These are phyloP conservation scores for Chytridium lagenaria DNA, from an alignment of 371 early-diverging fungal genomes.

Conservation along the genomic window DNA sequence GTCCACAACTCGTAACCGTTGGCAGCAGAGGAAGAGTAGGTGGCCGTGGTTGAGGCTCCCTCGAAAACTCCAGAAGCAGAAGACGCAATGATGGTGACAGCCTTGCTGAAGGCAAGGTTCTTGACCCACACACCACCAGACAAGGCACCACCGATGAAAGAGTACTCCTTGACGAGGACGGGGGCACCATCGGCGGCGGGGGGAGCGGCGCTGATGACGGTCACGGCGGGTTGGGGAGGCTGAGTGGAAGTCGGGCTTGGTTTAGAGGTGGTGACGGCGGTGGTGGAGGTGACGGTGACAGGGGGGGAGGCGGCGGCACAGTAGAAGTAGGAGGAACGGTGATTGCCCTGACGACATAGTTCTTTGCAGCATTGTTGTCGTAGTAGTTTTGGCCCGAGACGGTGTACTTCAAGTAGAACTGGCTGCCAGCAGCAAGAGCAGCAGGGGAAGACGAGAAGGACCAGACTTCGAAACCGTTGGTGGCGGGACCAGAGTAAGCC, in stretches of 20 bases:
- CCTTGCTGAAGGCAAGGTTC: constrained; percentile 52
- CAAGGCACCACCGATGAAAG: constrained; percentile 9
- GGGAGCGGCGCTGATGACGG: background rate
- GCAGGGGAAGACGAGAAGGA: constrained; percentile 42
- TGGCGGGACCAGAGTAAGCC: constrained; percentile 8
- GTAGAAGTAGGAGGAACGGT: background rate
- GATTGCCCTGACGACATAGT: constrained; percentile 33
- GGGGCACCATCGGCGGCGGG: background rate
- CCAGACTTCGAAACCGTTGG: constrained; percentile 41
- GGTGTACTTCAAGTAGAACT: constrained; percentile 54
- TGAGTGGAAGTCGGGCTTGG: too few relatives aligned
- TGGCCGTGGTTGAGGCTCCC: constrained; percentile 23
- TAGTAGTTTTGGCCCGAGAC: constrained; percentile 51
- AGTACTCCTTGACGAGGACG: constrained; percentile 6
- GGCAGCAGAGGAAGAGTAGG: background rate
- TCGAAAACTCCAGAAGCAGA: constrained; percentile 43
- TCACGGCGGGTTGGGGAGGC: background rate
- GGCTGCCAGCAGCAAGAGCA: constrained; percentile 34
- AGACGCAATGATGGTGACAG: constrained; percentile 46
- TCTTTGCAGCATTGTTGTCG: constrained; percentile 47
- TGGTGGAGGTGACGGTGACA: too few relatives aligned
- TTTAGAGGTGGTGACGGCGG: too few relatives aligned
- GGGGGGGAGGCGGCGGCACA: background rate
- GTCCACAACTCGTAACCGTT: constrained; percentile 43
- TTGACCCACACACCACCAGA: constrained; percentile 37